phyloP scores from a whole-genome alignment of 139 green algal genomes.

The Micromonas pusilla region DNA sequence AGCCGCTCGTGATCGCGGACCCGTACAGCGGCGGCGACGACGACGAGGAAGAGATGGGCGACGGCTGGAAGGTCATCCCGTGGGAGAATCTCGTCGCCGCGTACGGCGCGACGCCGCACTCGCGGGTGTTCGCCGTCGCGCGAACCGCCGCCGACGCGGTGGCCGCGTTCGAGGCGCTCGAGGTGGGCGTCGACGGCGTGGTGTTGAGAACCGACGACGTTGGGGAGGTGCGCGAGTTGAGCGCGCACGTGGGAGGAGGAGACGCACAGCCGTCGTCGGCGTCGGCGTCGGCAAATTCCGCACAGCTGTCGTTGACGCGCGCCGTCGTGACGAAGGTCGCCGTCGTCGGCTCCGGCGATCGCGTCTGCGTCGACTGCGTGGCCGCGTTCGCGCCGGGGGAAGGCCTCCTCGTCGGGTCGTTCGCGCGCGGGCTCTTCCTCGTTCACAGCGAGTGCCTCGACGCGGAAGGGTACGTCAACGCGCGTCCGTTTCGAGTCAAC shows the following conservation, averaged over 20 bases:
- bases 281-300: constrained; percentile 2
- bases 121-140: constrained; percentile 51
- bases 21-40: too few species aligned
- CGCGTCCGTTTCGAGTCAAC: constrained; percentile 86
- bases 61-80: constrained; percentile 67
- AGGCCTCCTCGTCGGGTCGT: constrained; percentile 82
- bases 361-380: constrained; percentile 76
- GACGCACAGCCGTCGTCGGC: too few species aligned
- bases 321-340: constrained; percentile 50
- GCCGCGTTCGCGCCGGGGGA: constrained; percentile 64
- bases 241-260: constrained; percentile 30
- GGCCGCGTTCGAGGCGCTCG: constrained; percentile 68
- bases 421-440: constrained; percentile 74
- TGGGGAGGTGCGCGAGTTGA: constrained; percentile 47
- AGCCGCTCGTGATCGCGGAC: not conserved
- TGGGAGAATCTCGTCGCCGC: constrained; percentile 86
- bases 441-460: constrained; percentile 60
- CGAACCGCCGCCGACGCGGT: constrained; percentile 43
- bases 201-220: constrained; percentile 65
- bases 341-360: constrained; percentile 69
- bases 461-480: constrained; percentile 64
- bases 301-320: constrained; percentile 18
- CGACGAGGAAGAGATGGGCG: too few species aligned
- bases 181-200: constrained; percentile 69
- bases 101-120: constrained; percentile 35